Base-by-base conservation (phyloP, 140 eudicot species). In the Ambrosia hybrid region DNA sequence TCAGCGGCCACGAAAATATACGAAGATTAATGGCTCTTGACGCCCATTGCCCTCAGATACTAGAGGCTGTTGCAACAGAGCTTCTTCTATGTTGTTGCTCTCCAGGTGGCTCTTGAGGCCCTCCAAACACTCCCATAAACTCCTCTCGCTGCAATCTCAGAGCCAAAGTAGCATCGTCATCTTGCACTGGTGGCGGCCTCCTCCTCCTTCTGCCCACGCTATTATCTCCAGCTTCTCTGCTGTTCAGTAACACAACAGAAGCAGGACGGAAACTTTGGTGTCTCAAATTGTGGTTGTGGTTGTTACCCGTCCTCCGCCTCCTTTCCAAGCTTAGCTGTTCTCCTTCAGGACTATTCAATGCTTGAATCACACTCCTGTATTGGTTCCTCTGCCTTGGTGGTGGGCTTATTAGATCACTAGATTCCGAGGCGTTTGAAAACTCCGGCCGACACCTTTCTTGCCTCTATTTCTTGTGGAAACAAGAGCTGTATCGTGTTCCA, bases 401-500 rank as follows among this genome's bases (percentile, higher is more conserved):
- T 53, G 85, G 83, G 76, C 73, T 84, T 72, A 62, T 76, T 14
- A 49, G 68, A 66, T 80, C 73, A 30, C 14, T 5, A 4, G 73
- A 70, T 38, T 55, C 63, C 34, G 9, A 5, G 9, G 81, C 65
- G 57, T 75, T 75, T 69, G 71, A n/a, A 78, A 51, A 55, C 77
- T 57, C 73, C 70, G n/a, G 73, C 72, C 39, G 83, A 76, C 56
- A 12, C 71, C 66, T 90, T 90, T 74, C 96, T 84, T 72, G 94
- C 88, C 76, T 90, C 93, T 14, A 90, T 85, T 71, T 88, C 98
- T 76, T 81, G 77, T 30, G 93, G 97, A 82, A 93, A 85, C 56
- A 93, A 77, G 17, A 81, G 89, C 79, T 88, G 91, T 46, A 90
- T 88, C 1, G 97, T 94, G 82, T 94, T 94, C 99, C 99, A 94